These are phyloP conservation scores for Cladorrhinum samala DNA, from an alignment of 495 filamentous ascomycete genomes.

Conservation along the genomic window DNA sequence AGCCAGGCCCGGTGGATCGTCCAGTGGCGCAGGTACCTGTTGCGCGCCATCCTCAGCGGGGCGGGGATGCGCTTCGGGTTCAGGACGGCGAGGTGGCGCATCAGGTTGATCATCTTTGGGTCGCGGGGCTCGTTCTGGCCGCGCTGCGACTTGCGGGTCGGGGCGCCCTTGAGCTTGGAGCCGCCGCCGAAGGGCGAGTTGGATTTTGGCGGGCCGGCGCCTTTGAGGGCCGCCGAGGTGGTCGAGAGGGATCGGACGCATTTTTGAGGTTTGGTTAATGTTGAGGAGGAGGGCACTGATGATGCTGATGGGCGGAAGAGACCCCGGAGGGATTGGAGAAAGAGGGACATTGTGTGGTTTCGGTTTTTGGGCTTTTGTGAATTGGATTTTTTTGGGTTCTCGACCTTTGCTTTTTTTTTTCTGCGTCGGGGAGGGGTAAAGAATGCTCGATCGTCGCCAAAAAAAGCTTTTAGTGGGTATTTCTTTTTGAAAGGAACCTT, in stretches of 20 bases:
- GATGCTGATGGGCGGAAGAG: conserved; percentile 10
- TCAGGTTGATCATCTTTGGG: conserved; percentile 29
- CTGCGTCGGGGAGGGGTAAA: no score
- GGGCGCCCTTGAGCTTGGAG: conserved; percentile 2
- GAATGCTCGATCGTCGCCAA: no score
- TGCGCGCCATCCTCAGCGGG: conserved; percentile 78
- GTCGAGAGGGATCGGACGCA: conserved; percentile 9
- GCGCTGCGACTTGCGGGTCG: conserved; percentile 3
- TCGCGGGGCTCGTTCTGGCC: conserved; percentile 11
- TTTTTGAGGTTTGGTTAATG: no score
- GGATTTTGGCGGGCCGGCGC: conserved; percentile 1
- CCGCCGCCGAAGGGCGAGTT: background rate
- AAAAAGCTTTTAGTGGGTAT: no score
- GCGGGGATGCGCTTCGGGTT: conserved; percentile 46
- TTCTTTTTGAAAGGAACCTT: no score
- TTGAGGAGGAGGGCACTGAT: background rate
- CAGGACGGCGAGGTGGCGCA: conserved; percentile 22
- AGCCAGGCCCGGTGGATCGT: conserved; percentile 96
- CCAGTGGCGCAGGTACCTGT: conserved; percentile 91
- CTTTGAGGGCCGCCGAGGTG: conserved; percentile 2
- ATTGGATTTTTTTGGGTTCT: no score
- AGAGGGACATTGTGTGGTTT: conserved; percentile 10
- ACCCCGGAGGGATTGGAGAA: conserved; percentile 19
- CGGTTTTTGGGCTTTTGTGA: no score
- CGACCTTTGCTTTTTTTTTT: no score